Evolutionary conservation across 1,284 basidiomycete species (phyloP).

Genomic region (Cerrena zonata): DNA sequence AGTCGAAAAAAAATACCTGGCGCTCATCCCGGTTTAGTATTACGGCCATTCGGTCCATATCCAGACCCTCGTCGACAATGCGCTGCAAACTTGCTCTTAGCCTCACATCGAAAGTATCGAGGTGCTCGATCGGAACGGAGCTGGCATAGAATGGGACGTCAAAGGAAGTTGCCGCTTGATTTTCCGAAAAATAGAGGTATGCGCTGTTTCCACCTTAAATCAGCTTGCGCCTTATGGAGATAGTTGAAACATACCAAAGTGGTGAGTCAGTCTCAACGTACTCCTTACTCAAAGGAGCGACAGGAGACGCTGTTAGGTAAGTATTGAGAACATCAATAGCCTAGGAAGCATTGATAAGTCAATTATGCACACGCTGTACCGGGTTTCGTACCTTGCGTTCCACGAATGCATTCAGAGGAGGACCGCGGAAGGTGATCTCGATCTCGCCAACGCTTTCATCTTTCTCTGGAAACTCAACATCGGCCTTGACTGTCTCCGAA

Average conservation of each 20-base stretch:
- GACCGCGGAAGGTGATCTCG: slow-evolving; percentile 76
- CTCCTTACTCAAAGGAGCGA: slow-evolving; percentile 87
- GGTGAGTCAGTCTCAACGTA: slow-evolving; percentile 91
- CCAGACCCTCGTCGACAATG: slow-evolving; percentile 75
- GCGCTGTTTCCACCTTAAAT: slow-evolving; percentile 40
- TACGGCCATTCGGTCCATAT: slow-evolving; percentile 89
- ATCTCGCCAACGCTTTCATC: slow-evolving; percentile 94
- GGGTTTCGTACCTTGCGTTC: slow-evolving; percentile 70
- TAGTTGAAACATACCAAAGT: slow-evolving; percentile 54
- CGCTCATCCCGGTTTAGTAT: slow-evolving; percentile 85
- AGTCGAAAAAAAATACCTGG: slow-evolving; percentile 44
- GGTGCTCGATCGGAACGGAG: slow-evolving; percentile 78
- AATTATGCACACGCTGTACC: too few species aligned
- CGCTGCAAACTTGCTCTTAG: slow-evolving; percentile 68
- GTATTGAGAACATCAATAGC: slow-evolving; percentile 82
- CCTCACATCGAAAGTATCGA: slow-evolving; percentile 68
- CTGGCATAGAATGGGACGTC: slow-evolving; percentile 77
- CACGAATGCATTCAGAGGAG: slow-evolving; percentile 67
- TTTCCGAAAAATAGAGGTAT: slow-evolving; percentile 81
- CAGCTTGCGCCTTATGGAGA: neutral
- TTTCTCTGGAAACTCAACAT: slow-evolving; percentile 93
- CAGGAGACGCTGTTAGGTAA: slow-evolving; percentile 86
- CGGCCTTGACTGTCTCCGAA: slow-evolving; percentile 48
- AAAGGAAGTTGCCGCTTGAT: slow-evolving; percentile 69
- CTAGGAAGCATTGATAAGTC: too few species aligned